Evolutionary conservation across 352 stramenopile genomes (phyloP).

Genomic region (Phytopythium oedochilum): DNA sequence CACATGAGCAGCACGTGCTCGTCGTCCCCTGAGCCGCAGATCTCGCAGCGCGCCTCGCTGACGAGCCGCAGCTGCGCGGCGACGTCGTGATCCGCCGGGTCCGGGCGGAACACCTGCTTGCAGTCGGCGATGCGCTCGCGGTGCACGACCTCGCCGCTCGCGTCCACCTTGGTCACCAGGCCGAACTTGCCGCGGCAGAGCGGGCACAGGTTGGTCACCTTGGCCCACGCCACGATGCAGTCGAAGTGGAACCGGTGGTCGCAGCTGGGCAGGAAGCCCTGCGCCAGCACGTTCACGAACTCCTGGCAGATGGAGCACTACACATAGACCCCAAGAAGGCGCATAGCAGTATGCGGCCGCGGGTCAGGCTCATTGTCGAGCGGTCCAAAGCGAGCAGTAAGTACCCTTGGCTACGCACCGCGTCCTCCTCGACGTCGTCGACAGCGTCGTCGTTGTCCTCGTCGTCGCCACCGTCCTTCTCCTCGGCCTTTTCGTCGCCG

Average conservation of each 20-base stretch:
- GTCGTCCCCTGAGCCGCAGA: conserved; percentile 70
- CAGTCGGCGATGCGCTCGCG: conserved; percentile 32
- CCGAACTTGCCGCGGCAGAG: conserved; percentile 78
- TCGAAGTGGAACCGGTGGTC: conserved; percentile 85
- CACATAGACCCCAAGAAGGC: background rate
- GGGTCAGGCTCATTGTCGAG: no score
- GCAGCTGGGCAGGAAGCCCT: conserved; percentile 55
- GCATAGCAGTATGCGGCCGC: no score
- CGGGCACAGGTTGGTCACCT: conserved; percentile 81
- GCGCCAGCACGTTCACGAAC: conserved; percentile 37
- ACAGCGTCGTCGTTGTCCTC: conserved; percentile 13
- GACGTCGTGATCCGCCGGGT: conserved; percentile 60
- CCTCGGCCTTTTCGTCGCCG: background rate
- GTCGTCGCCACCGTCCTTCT: conserved; percentile 11
- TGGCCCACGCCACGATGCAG: conserved; percentile 77
- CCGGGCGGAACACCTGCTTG: conserved; percentile 62
- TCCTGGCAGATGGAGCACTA: conserved; percentile 86
- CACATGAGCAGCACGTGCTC: conserved; percentile 81
- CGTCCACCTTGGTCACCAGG: conserved; percentile 37
- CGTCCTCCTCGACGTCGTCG: conserved; percentile 31
- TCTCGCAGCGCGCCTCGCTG: conserved; percentile 63
- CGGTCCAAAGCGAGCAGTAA: no score
- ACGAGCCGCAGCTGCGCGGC: conserved; percentile 62
- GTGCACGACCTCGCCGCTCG: conserved; percentile 26
- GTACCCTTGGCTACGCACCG: no score